Percentiles rank a stretch among this genome's conserved stretches.
These are phyloP conservation scores for Penicillium rolfsii DNA, from an alignment of 2,329 filamentous ascomycete species.

Conservation along the genomic window DNA sequence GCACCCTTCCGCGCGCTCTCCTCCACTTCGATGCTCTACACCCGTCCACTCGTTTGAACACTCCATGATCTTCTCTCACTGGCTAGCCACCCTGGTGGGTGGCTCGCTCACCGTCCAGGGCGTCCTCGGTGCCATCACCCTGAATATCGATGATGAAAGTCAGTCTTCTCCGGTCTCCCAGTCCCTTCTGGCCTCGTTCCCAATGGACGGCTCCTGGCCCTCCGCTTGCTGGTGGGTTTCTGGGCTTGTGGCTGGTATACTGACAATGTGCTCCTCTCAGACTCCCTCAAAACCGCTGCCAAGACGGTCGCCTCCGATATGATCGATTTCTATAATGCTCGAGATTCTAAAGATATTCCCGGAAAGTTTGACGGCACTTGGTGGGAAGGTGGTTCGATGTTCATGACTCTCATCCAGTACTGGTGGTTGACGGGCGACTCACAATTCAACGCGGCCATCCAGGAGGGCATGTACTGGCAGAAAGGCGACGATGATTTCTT, in stretches of 20 bases:
- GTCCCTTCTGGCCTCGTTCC: neutral
- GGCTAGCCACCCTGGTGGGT: slow-evolving; percentile 26
- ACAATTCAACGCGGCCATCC: slow-evolving; percentile 69
- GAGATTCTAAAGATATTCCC: slow-evolving; percentile 44
- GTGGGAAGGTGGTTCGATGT: slow-evolving; percentile 76
- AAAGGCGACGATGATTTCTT: slow-evolving; percentile 77
- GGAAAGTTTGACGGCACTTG: slow-evolving; percentile 46
- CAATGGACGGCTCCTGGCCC: neutral
- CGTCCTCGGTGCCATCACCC: slow-evolving; percentile 24
- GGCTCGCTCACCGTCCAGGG: slow-evolving; percentile 25
- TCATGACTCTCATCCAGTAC: slow-evolving; percentile 73
- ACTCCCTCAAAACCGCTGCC: slow-evolving; percentile 41
- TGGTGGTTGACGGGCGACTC: slow-evolving; percentile 80
- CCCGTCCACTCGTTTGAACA: slow-evolving; percentile 17
- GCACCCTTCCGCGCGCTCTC: neutral
- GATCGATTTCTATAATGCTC: slow-evolving; percentile 44
- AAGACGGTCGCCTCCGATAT: slow-evolving; percentile 44
- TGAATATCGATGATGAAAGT: slow-evolving; percentile 27
- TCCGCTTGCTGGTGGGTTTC: neutral
- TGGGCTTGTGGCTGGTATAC: neutral
- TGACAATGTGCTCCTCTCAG: slow-evolving; percentile 18
- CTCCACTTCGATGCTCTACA: slow-evolving; percentile 17
- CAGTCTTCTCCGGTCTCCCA: neutral
- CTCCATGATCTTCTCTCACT: slow-evolving; percentile 26
- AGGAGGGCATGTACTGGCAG: slow-evolving; percentile 72